These are phyloP conservation scores for Crinitomyces ghanaensis DNA, from an alignment of 805 yeast species.

Conservation along the genomic window DNA sequence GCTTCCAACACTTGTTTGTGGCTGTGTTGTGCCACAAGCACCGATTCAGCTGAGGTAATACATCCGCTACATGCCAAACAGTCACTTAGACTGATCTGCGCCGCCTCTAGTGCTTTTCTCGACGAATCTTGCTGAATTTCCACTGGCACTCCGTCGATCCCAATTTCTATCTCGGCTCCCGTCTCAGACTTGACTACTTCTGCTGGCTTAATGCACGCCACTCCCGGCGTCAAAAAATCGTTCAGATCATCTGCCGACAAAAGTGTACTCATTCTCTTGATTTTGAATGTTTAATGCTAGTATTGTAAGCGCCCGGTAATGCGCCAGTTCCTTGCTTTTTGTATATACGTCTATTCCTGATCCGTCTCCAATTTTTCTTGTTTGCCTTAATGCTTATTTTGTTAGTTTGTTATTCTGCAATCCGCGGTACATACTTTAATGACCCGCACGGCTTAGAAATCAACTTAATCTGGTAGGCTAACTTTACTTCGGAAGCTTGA, in stretches of 20 bases:
- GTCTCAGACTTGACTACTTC: constrained; percentile 30
- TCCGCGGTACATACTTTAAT: too few relatives aligned
- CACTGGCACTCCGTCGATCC: constrained; percentile 32
- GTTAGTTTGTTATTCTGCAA: too few relatives aligned
- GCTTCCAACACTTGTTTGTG: constrained; percentile 65
- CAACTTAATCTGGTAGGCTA: too few relatives aligned
- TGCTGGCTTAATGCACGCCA: constrained; percentile 88
- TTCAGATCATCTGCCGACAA: constrained; percentile 83
- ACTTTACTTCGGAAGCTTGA: too few relatives aligned
- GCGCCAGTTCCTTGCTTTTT: too few relatives aligned
- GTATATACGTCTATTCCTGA: too few relatives aligned
- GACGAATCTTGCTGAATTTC: constrained; percentile 12
- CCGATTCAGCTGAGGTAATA: constrained; percentile 94
- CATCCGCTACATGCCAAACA: constrained; percentile 97
- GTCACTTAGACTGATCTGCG: constrained; percentile 81
- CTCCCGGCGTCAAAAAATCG: constrained; percentile 89
- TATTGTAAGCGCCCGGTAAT: too few relatives aligned
- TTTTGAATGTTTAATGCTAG: too few relatives aligned
- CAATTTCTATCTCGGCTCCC: constrained; percentile 48
- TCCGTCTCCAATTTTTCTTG: too few relatives aligned
- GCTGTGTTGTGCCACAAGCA: constrained; percentile 80
- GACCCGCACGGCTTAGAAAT: too few relatives aligned
- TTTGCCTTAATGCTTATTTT: too few relatives aligned
- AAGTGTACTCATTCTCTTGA: constrained; percentile 91
- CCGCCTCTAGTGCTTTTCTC: constrained; percentile 47